A percentile compares a stretch with the other conserved stretches of the same genome.
Evolutionary conservation across 2,329 filamentous ascomycete species (phyloP).

Genomic region (Sclerotinia nivalis): DNA sequence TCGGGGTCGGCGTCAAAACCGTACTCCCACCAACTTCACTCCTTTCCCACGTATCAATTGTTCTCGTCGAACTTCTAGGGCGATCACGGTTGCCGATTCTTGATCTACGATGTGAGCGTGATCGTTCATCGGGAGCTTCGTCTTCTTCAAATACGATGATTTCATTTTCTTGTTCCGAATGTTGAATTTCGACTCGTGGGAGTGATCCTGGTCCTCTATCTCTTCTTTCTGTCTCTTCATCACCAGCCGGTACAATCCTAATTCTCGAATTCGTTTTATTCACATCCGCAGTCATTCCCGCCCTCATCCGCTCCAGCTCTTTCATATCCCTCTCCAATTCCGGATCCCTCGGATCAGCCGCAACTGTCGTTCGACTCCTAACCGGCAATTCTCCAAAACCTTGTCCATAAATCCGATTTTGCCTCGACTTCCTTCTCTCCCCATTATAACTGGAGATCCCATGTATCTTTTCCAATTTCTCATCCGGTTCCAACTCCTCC

Average conservation of each 20-base stretch:
- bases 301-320: conserved; percentile 20
- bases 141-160: conserved; percentile 16
- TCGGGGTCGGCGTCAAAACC: background rate
- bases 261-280: conserved; percentile 13
- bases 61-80: conserved; percentile 2
- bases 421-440: conserved; percentile 12
- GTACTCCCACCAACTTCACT: conserved; percentile 11
- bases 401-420: background rate
- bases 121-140: background rate
- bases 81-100: conserved; percentile 1
- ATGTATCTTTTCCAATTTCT: conserved; percentile 14
- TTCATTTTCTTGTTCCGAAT: conserved; percentile 5
- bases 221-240: background rate
- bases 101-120: conserved; percentile 5
- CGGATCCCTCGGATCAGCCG: conserved; percentile 3
- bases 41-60: conserved; percentile 15
- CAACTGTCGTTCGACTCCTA: conserved; percentile 1
- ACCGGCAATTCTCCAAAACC: conserved; percentile 2
- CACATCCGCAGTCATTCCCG: conserved; percentile 6
- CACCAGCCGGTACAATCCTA: conserved; percentile 2
- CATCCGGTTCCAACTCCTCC: conserved; percentile 14
- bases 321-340: conserved; percentile 10
- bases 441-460: conserved; percentile 6
- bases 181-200: conserved; percentile 8
- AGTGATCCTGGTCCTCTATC: background rate